phyloP scores from a whole-genome alignment of 257 asterid species.

The Agastache rugosa region DNA sequence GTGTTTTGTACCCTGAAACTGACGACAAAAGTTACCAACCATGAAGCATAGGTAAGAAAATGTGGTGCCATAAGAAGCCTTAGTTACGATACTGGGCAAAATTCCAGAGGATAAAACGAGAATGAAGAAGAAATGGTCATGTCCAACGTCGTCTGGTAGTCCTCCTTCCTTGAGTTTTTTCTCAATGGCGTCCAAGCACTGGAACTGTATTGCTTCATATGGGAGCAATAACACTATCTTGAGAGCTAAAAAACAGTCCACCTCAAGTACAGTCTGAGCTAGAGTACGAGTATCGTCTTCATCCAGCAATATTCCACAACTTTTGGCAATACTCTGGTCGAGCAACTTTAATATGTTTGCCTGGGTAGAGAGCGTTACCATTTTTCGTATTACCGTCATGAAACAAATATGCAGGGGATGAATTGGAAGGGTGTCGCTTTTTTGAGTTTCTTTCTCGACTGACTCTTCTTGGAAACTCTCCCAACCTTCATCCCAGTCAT shows the following conservation, averaged over 20 bases:
- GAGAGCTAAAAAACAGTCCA: conserved; percentile 68
- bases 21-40: conserved; percentile 75
- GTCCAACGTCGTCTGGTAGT: conserved; percentile 48
- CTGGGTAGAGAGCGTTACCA: conserved; percentile 48
- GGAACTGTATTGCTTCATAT: conserved; percentile 54
- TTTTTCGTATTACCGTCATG: conserved; percentile 58
- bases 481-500: conserved; percentile 99
- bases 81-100: conserved; percentile 51
- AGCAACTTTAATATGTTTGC: conserved; percentile 58
- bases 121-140: conserved; percentile 57
- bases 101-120: conserved; percentile 78
- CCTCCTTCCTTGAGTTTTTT: conserved; percentile 69
- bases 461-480: conserved; percentile 91
- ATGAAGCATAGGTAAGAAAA: conserved; percentile 80
- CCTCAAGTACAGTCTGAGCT: conserved; percentile 50
- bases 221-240: conserved; percentile 67
- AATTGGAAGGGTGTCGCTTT: conserved; percentile 36
- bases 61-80: conserved; percentile 60
- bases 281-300: conserved; percentile 61
- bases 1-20: conserved; percentile 51
- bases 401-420: conserved; percentile 91
- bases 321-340: conserved; percentile 52
- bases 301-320: conserved; percentile 52
- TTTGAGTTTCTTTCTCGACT: conserved; percentile 54
- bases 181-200: conserved; percentile 83